Conservation (phyloP, 306 rosid species). For the Echinosophora koreensis region DNA sequence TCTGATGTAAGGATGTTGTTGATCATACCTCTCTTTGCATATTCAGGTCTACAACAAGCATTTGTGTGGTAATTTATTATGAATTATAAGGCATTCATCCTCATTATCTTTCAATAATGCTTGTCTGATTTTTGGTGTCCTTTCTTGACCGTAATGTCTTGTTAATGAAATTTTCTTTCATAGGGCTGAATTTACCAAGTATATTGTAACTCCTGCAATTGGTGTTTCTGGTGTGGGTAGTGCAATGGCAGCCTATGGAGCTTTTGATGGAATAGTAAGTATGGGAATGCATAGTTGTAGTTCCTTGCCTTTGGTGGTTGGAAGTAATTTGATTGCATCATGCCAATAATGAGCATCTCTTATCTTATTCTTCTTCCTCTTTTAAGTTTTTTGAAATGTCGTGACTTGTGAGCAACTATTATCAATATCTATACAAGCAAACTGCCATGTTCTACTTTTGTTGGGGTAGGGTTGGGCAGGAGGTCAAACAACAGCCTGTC, state of each 20-base stretch:
- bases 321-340: slow-evolving; percentile 27
- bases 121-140: slow-evolving; percentile 33
- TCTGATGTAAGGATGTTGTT: slow-evolving; percentile 75
- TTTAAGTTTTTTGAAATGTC: slow-evolving; percentile 8
- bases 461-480: background rate
- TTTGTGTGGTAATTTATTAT: slow-evolving; percentile 85
- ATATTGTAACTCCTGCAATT: slow-evolving; percentile 77
- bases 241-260: slow-evolving; percentile 96
- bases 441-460: background rate
- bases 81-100: slow-evolving; percentile 43
- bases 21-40: slow-evolving; percentile 87
- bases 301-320: slow-evolving; percentile 32
- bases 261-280: slow-evolving; percentile 94
- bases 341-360: slow-evolving; percentile 16
- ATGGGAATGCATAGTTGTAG: slow-evolving; percentile 36
- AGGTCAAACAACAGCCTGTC: background rate
- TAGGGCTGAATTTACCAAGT: slow-evolving; percentile 91
- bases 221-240: slow-evolving; percentile 97
- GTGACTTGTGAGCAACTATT: slow-evolving; percentile 21
- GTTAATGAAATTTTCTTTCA: slow-evolving; percentile 36
- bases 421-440: slow-evolving; percentile 15
- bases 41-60: slow-evolving; percentile 97
- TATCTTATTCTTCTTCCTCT: background rate
- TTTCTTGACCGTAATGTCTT: slow-evolving; percentile 27
- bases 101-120: slow-evolving; percentile 24